These are phyloP conservation scores for Aureobasidium musti DNA, from an alignment of 2,329 filamentous ascomycete genomes.

Conservation along the genomic window DNA sequence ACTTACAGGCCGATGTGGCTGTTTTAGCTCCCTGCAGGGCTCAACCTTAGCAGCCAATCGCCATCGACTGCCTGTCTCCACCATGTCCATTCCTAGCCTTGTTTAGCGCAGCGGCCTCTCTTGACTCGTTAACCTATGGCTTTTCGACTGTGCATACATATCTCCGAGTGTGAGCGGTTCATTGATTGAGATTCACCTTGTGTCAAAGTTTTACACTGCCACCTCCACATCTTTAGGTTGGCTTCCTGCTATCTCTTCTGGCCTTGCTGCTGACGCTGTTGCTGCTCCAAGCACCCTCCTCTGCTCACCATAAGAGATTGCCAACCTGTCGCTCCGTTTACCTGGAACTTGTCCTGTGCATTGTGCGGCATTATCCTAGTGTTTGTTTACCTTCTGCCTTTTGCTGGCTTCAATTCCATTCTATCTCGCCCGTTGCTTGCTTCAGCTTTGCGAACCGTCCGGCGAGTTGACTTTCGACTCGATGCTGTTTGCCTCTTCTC, in stretches of 20 bases:
- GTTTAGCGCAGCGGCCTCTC: conserved; percentile 4
- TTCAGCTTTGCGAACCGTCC: conserved; percentile 1
- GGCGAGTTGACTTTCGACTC: conserved; percentile 20
- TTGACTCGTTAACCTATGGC: conserved; percentile 26
- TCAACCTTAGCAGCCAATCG: conserved; percentile 26
- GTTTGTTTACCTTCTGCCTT: neutral
- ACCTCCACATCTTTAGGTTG: conserved; percentile 6
- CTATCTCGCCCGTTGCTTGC: neutral
- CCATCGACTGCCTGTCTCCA: conserved; percentile 9
- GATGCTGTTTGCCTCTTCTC: neutral
- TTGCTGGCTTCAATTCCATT: neutral
- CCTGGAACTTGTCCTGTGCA: conserved; percentile 23
- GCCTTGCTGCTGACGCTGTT: neutral
- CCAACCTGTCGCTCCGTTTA: conserved; percentile 15
- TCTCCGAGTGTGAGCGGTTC: conserved; percentile 19
- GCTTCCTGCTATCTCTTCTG: neutral
- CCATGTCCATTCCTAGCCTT: conserved; percentile 20
- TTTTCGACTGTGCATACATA: conserved; percentile 5
- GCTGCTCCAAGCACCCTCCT: neutral
- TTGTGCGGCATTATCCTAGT: neutral
- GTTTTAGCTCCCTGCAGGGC: conserved; percentile 23
- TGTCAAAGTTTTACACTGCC: conserved; percentile 29
- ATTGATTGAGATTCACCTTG: conserved; percentile 18
- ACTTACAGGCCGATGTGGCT: conserved; percentile 27
- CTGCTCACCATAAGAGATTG: conserved; percentile 4